Conservation (phyloP, 2,329 filamentous ascomycete species). For the Aspergillus glaucus region DNA sequence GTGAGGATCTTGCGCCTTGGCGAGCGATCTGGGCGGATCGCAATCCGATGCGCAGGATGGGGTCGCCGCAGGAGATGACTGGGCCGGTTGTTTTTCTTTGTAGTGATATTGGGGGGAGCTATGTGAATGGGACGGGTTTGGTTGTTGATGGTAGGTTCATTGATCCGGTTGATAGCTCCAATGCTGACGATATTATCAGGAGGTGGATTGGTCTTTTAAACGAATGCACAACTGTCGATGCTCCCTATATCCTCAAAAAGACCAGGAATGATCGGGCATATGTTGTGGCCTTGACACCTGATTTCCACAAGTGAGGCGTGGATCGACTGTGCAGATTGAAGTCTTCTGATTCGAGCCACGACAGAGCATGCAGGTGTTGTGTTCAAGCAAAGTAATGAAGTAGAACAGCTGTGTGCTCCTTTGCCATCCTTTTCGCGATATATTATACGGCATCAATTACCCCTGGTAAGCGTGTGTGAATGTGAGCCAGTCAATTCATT, state of each 20-base stretch:
- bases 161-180: background rate
- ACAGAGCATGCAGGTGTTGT: background rate
- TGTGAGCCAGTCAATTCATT: too few species aligned
- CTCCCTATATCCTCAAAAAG: background rate
- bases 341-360: conserved; percentile 1
- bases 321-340: background rate
- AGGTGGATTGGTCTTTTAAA: conserved; percentile 1
- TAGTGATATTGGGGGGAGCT: conserved; percentile 54
- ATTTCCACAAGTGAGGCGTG: background rate
- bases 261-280: too few species aligned
- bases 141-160: conserved; percentile 51
- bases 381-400: too few species aligned
- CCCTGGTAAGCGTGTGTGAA: too few species aligned
- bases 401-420: too few species aligned
- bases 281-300: background rate
- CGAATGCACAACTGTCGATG: too few species aligned
- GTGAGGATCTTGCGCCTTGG: conserved; percentile 49
- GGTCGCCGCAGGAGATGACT: conserved; percentile 55
- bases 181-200: background rate
- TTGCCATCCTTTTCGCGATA: too few species aligned
- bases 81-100: conserved; percentile 57
- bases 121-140: conserved; percentile 64
- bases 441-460: too few species aligned
- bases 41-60: conserved; percentile 61
- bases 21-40: conserved; percentile 51